These are phyloP conservation scores for Megacollybia marginata DNA, from an alignment of 768 basidiomycete genomes.

Conservation along the genomic window DNA sequence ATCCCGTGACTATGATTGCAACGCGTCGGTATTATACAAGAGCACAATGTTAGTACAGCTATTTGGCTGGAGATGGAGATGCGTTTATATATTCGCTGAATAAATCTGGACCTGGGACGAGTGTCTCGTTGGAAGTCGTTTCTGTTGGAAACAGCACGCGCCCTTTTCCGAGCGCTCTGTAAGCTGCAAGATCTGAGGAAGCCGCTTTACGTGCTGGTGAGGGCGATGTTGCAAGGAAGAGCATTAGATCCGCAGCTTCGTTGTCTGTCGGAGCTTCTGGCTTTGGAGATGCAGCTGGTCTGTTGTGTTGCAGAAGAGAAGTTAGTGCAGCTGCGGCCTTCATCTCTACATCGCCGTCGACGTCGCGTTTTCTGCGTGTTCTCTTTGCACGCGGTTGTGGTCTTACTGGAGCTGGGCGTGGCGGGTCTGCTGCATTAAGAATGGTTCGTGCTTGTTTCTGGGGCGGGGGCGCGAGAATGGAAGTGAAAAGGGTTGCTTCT, in stretches of 20 bases:
- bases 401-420: constrained; percentile 44
- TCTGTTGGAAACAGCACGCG: constrained; percentile 58
- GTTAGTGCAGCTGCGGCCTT: constrained; percentile 80
- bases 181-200: constrained; percentile 47
- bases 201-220: constrained; percentile 66
- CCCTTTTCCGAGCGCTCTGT: constrained; percentile 54
- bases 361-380: constrained; percentile 21
- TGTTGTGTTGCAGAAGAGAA: constrained; percentile 57
- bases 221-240: constrained; percentile 79
- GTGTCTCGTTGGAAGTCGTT: too few relatives aligned
- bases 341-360: constrained; percentile 63
- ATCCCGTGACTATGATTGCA: too few relatives aligned
- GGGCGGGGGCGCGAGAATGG: constrained; percentile 72
- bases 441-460: constrained; percentile 74
- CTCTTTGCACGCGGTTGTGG: constrained; percentile 34
- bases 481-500: constrained; percentile 45
- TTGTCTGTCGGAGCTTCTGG: constrained; percentile 65
- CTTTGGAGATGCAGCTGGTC: constrained; percentile 57
- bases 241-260: constrained; percentile 82
- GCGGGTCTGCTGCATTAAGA: constrained; percentile 66
- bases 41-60: too few relatives aligned
- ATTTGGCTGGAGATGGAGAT: too few relatives aligned
- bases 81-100: too few relatives aligned
- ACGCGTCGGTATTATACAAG: too few relatives aligned
- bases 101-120: too few relatives aligned